Percentiles rank a stretch among this genome's conserved stretches.
Evolutionary conservation across 106 monocot species (phyloP).

Genomic region (Dioscorea dumetorum): DNA sequence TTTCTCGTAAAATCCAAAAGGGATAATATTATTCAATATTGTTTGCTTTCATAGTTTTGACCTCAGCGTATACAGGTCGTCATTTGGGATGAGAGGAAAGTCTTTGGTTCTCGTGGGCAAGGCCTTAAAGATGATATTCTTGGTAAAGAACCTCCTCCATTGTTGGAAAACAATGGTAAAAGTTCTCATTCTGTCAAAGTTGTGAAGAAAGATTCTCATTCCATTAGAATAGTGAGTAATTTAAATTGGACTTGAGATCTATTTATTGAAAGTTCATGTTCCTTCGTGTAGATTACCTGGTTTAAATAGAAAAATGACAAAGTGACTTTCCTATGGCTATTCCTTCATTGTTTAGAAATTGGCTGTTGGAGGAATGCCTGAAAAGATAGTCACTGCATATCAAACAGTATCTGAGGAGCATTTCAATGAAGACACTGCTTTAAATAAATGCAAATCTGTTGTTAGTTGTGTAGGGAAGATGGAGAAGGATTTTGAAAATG

Average conservation of each 20-base stretch:
- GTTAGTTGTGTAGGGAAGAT: constrained; percentile 46
- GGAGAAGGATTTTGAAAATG: constrained; percentile 61
- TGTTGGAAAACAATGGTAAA: constrained; percentile 49
- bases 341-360: constrained; percentile 58
- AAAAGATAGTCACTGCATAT: constrained; percentile 87
- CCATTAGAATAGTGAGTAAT: constrained; percentile 73
- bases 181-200: constrained; percentile 64
- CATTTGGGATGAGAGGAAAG: constrained; percentile 98
- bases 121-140: constrained; percentile 84
- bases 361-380: constrained; percentile 90
- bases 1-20: too few relatives aligned
- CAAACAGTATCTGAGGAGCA: constrained; percentile 75
- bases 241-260: background rate
- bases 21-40: too few relatives aligned
- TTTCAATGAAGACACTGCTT: constrained; percentile 61
- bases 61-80: constrained; percentile 34
- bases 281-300: too few relatives aligned
- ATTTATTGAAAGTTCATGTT: too few relatives aligned
- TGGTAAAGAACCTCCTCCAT: constrained; percentile 33
- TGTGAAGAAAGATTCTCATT: constrained; percentile 71
- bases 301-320: background rate
- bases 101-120: constrained; percentile 89
- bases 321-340: background rate
- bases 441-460: constrained; percentile 74
- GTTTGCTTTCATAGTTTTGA: too few relatives aligned